A percentile compares a stretch with the other conserved stretches of the same genome.
Conservation (phyloP, 2,329 filamentous ascomycete species). For the Ascocoryne sarcoides region DNA sequence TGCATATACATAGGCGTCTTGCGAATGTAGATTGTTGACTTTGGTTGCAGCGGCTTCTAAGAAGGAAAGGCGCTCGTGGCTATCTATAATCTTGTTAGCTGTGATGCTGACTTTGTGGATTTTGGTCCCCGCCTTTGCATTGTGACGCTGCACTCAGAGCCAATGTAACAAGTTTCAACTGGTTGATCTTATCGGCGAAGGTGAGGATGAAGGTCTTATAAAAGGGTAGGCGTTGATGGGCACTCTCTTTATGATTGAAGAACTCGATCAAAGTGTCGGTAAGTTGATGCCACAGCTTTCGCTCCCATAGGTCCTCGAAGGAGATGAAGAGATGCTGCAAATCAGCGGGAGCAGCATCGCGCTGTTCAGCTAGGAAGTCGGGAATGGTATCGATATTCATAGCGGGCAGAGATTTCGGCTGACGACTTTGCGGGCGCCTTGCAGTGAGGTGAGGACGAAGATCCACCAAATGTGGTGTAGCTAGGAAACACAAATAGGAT, state of each 20-base stretch:
- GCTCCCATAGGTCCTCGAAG: constrained; percentile 96
- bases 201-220: constrained; percentile 93
- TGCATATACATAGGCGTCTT: constrained; percentile 93
- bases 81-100: constrained; percentile 46
- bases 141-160: constrained; percentile 80
- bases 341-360: constrained; percentile 78
- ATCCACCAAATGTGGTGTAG: background rate
- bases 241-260: constrained; percentile 76
- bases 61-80: constrained; percentile 78
- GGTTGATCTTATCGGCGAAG: constrained; percentile 98
- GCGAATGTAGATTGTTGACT: constrained; percentile 84
- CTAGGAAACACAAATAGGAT: background rate
- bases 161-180: constrained; percentile 89
- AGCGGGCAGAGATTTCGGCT: constrained; percentile 13
- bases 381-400: constrained; percentile 87
- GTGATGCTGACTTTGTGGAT: background rate
- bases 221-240: constrained; percentile 74
- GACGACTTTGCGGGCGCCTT: no score
- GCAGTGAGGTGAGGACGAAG: background rate
- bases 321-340: constrained; percentile 80
- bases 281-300: constrained; percentile 98
- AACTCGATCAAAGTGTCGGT: constrained; percentile 82
- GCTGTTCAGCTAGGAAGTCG: constrained; percentile 86
- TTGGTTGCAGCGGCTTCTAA: constrained; percentile 74
- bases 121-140: constrained; percentile 54